Base-by-base conservation (phyloP, 164 flowering plant species). In the grape (Vitis vinifera) region DNA sequence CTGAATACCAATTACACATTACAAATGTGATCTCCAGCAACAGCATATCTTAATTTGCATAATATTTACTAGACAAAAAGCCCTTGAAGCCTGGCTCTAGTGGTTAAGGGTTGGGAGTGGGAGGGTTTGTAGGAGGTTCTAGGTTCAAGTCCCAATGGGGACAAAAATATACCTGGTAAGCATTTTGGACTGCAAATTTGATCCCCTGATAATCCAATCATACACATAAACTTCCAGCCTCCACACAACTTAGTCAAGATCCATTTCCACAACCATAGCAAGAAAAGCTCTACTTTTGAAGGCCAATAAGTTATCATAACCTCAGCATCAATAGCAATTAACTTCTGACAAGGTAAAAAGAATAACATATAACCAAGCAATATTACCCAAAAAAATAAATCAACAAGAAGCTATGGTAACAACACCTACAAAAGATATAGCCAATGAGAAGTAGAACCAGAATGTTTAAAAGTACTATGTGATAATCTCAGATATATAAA, bases 141-240 rank as follows among this genome's bases (percentile, higher is more conserved):
- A 37, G 44, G 44, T 37, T 37, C 7, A 37, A 37, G 44, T 1
- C 27, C 27, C 27, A 23, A 1, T 23, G 2, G 27, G 27, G 27
- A 23, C 27, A 23, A 23, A 23, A 23, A 23, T 23, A 23, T 23
- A 23, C 44, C 44, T 31, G 44, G 44, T 4, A 31, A 37, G 7
- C 4, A 37, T 3, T 37, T 37, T 37, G 44, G 7, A 37, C 44
- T 3, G 44, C 44, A 37, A 37, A 37, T 37, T 37, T 37, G 44
- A 37, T 37, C n/a, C 64, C 64, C 15, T 31, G 64, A 51, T 55
- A 44, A 63, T 37, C 60, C 44, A 62, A 48, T 19, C 59, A 30
- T 10, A 53, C 10, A 17, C 52, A 29, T 19, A 16, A 14, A 31
- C 13, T 27, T 29, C 48, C 13, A 27, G 11, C 23, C 29, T 29